phyloP scores from a whole-genome alignment of 2,329 filamentous ascomycete species.

The Cytospora leucostoma region DNA sequence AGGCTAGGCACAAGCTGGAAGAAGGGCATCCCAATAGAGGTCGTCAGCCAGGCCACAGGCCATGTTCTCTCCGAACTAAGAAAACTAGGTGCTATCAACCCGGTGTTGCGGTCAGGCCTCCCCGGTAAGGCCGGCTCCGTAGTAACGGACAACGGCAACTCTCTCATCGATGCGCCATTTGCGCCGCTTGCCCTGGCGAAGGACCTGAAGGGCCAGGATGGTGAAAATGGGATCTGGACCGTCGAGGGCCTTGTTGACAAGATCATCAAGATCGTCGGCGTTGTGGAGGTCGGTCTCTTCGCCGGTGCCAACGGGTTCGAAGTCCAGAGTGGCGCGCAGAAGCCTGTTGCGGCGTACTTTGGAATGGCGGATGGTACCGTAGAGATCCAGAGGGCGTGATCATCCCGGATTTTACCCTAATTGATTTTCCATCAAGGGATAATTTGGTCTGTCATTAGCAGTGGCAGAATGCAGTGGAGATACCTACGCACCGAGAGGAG shows the following conservation, averaged over 20 bases:
- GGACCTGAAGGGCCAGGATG: slow-evolving; percentile 52
- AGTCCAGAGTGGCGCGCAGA: slow-evolving; percentile 74
- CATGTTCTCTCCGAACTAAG: slow-evolving; percentile 74
- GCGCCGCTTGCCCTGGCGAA: slow-evolving; percentile 65
- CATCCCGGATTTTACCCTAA: not conserved
- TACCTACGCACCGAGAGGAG: not conserved
- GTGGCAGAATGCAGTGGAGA: not conserved
- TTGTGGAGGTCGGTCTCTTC: slow-evolving; percentile 92
- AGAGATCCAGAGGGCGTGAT: slow-evolving; percentile 43
- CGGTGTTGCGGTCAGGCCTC: slow-evolving; percentile 70
- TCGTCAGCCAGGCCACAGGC: slow-evolving; percentile 79
- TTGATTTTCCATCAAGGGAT: not conserved
- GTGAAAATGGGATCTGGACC: slow-evolving; percentile 73
- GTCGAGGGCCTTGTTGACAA: slow-evolving; percentile 71
- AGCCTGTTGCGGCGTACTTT: slow-evolving; percentile 93
- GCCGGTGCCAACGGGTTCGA: slow-evolving; percentile 76
- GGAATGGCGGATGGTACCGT: slow-evolving; percentile 79
- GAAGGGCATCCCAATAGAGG: slow-evolving; percentile 85
- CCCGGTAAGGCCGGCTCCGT: slow-evolving; percentile 81
- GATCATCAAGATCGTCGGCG: slow-evolving; percentile 81
- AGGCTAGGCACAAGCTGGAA: slow-evolving; percentile 77
- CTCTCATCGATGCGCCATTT: slow-evolving; percentile 93
- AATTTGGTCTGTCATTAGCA: not conserved
- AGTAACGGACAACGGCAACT: slow-evolving; percentile 79
- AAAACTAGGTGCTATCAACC: slow-evolving; percentile 70